Base-by-base conservation (phyloP, 164 flowering plant species). In the Liquidambar formosana region DNA sequence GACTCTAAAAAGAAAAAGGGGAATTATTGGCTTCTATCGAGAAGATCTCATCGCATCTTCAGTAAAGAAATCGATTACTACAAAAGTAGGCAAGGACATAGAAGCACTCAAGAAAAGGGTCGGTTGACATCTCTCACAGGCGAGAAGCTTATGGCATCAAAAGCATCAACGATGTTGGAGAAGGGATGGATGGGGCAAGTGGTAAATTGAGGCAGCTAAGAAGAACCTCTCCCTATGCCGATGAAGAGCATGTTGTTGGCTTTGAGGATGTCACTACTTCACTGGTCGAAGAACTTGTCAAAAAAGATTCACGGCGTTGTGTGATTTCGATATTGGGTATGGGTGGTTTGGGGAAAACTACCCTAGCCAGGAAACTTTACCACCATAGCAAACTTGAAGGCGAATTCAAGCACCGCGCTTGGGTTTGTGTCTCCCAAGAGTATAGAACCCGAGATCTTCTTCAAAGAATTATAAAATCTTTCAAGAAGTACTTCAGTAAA, bases 351-450 rank as follows among this genome's bases (percentile, higher is more conserved):
- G n/a, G n/a, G n/a, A n/a, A n/a, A n/a, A n/a, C n/a, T n/a, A n/a
- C n/a, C n/a, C n/a, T n/a, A 4, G 67, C 69, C 6, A 64, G 61
- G 15, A 64, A 44, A 26, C 23, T 76, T 9, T 68, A 72, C 43
- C 52, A 66, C 10, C 26, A 27, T 11, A 19, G 18, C 6, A 44
- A 18, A 0, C 23, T 67, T 33, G 45, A 25, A 18, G 33, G 61
- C 15, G 18, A 58, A 3, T 74, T 74, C 45, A 8, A 49, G 41
- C 27, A 61, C 23, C 47, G 38, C n/a, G 73, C 66, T 8, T 69
- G 73, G 77, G 66, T 76, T 41, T 44, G 59, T 57, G 58, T 68
- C 18, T 58, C 61, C 38, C 61, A 58, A 43, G 70, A 71, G n/a
- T 57, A 19, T 28, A 41, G 9, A n/a, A 19, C 59, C 3, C 15